Evolutionary conservation across 257 asterid species (phyloP).

Genomic region (Solanum pinnatisectum): DNA sequence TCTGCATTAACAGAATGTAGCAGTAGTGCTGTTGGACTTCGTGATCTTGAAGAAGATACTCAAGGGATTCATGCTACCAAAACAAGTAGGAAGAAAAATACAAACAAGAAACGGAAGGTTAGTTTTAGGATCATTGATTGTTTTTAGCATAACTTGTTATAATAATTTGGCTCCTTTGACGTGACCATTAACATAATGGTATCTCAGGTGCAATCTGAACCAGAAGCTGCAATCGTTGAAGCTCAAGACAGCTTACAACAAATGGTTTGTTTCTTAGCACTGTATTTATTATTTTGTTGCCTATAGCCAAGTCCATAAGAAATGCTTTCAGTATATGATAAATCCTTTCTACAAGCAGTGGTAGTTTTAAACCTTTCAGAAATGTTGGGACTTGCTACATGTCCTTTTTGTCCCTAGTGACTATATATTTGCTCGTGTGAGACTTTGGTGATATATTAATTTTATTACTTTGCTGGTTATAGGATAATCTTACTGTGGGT

Average conservation of each 20-base stretch:
- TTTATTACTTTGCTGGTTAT: slow-evolving; percentile 7
- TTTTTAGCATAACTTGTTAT: slow-evolving; percentile 1
- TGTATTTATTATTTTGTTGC: background rate
- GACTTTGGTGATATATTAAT: background rate
- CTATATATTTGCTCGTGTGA: background rate
- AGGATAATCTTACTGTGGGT: slow-evolving; percentile 69
- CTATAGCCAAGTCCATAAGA: background rate
- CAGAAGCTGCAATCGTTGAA: slow-evolving; percentile 47
- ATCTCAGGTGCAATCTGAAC: slow-evolving; percentile 56
- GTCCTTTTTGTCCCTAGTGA: background rate
- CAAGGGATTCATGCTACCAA: slow-evolving; percentile 33
- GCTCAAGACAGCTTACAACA: slow-evolving; percentile 55
- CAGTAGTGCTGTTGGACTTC: slow-evolving; percentile 43
- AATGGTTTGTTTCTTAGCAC: slow-evolving; percentile 37
- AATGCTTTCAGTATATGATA: background rate
- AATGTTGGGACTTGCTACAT: background rate
- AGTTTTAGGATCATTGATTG: slow-evolving; percentile 1
- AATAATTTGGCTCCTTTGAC: background rate
- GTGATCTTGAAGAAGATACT: slow-evolving; percentile 55
- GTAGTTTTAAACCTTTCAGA: background rate
- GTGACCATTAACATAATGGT: background rate
- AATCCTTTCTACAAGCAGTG: background rate
- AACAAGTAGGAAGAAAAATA: slow-evolving; percentile 51
- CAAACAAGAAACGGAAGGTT: slow-evolving; percentile 86
- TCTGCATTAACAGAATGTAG: slow-evolving; percentile 32